A percentile compares a stretch with the other conserved stretches of the same genome.
Conservation (phyloP, 2,329 filamentous ascomycete species). For the Emmonsia crescens region DNA sequence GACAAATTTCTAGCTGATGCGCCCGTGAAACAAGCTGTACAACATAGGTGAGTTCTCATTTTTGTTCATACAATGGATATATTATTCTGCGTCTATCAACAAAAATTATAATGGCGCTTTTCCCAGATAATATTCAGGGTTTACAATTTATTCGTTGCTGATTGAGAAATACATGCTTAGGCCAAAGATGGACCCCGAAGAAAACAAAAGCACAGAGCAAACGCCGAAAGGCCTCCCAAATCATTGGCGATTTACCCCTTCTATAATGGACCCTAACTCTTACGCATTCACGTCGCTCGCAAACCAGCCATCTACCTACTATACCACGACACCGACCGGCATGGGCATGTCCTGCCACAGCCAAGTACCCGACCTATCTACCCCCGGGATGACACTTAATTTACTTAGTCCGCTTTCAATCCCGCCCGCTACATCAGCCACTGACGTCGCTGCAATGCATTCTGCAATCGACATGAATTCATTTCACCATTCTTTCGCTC, state of each 20-base stretch:
- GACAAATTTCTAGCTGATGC: conserved; percentile 6
- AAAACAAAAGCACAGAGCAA: conserved; percentile 64
- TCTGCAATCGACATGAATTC: conserved; percentile 54
- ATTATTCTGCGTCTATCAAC: neutral
- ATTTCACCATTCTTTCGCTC: conserved; percentile 48
- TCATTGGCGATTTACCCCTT: conserved; percentile 78
- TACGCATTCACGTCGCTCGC: conserved; percentile 70
- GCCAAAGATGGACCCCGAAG: conserved; percentile 36
- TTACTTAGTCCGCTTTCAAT: conserved; percentile 64
- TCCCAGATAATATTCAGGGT: neutral
- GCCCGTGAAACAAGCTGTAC: neutral
- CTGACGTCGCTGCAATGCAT: conserved; percentile 21
- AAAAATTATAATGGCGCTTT: neutral
- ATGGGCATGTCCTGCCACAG: conserved; percentile 46
- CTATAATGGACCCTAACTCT: conserved; percentile 74
- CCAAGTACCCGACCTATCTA: conserved; percentile 79
- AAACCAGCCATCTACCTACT: conserved; percentile 71
- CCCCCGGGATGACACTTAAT: conserved; percentile 52
- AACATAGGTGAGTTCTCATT: neutral
- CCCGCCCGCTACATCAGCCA: conserved; percentile 54
- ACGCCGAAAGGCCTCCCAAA: conserved; percentile 72
- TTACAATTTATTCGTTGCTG: neutral
- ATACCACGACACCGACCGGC: conserved; percentile 75
- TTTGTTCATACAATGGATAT: neutral
- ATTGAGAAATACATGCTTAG: conserved; percentile 20